Percentiles rank a stretch among this genome's conserved stretches.
These are phyloP conservation scores for Solanum peruvianum DNA, from an alignment of 257 asterid genomes.

Conservation along the genomic window DNA sequence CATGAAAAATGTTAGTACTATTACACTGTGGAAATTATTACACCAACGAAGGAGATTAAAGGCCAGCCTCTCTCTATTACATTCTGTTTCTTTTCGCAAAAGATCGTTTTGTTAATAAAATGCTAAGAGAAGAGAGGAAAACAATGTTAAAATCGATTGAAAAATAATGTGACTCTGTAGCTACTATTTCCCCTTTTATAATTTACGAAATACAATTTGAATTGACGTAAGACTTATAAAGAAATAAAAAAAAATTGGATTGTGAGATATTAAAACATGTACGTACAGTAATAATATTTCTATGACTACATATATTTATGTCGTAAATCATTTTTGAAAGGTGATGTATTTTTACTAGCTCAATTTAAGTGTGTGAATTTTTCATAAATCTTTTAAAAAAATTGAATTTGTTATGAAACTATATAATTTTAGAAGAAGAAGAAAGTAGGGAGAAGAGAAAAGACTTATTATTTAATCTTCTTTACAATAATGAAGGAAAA, in stretches of 20 bases:
- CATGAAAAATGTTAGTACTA: background rate
- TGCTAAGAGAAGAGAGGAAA: background rate
- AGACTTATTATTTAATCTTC: too few relatives aligned
- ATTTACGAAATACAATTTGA: background rate
- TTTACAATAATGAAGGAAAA: too few relatives aligned
- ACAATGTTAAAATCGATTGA: background rate
- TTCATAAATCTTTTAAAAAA: too few relatives aligned
- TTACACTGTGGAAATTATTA: background rate
- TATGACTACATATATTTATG: background rate
- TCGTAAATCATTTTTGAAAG: background rate
- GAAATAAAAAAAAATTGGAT: too few relatives aligned
- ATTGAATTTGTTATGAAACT: too few relatives aligned
- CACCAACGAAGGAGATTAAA: background rate
- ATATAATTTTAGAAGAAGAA: too few relatives aligned
- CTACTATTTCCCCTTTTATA: background rate
- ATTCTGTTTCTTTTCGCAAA: background rate
- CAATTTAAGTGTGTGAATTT: background rate
- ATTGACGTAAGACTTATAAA: too few relatives aligned
- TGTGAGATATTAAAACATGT: background rate
- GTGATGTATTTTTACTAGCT: background rate
- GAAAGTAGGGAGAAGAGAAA: too few relatives aligned
- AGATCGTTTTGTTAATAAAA: background rate
- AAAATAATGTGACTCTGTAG: background rate
- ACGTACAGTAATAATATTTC: background rate
- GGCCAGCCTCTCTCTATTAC: background rate